A percentile compares a stretch with the other conserved stretches of the same genome.
These are phyloP conservation scores for Westerdykella ornata DNA, from an alignment of 2,329 filamentous ascomycete species.

Conservation along the genomic window DNA sequence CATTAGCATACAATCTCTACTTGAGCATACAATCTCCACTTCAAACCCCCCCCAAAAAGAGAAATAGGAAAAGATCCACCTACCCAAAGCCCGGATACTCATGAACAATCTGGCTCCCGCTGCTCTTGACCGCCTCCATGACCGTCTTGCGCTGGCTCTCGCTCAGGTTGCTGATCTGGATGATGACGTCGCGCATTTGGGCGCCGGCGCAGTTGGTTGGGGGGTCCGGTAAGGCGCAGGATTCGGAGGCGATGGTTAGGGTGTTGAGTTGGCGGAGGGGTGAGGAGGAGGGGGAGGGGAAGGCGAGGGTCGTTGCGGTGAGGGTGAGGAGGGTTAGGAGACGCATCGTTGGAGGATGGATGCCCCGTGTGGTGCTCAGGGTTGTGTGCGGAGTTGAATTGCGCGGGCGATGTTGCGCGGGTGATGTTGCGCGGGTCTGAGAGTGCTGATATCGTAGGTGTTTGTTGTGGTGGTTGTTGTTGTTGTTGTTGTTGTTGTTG, in stretches of 20 bases:
- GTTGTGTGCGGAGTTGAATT: background rate
- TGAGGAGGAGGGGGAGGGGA: background rate
- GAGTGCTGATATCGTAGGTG: too few species aligned
- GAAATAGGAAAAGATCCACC: background rate
- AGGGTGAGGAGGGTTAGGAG: constrained; percentile 2
- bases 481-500: too few species aligned
- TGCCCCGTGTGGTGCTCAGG: background rate
- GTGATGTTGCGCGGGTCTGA: too few species aligned
- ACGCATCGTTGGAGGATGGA: constrained; percentile 4
- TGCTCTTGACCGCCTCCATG: constrained; percentile 7
- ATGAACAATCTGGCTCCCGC: constrained; percentile 8
- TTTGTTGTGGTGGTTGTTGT: too few species aligned
- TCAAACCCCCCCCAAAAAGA: background rate
- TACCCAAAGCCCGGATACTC: constrained; percentile 12
- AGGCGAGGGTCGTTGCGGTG: background rate
- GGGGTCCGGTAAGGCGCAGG: too few species aligned
- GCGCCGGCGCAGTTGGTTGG: constrained; percentile 10
- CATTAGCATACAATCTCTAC: background rate
- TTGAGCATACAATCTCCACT: background rate
- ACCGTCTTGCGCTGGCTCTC: constrained; percentile 6
- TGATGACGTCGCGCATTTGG: constrained; percentile 13
- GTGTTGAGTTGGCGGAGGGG: background rate
- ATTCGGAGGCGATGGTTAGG: too few species aligned
- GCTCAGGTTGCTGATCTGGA: constrained; percentile 4
- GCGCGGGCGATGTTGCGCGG: too few species aligned